Conservation (phyloP, 73 alveolate species). For the Stentor coeruleus region DNA sequence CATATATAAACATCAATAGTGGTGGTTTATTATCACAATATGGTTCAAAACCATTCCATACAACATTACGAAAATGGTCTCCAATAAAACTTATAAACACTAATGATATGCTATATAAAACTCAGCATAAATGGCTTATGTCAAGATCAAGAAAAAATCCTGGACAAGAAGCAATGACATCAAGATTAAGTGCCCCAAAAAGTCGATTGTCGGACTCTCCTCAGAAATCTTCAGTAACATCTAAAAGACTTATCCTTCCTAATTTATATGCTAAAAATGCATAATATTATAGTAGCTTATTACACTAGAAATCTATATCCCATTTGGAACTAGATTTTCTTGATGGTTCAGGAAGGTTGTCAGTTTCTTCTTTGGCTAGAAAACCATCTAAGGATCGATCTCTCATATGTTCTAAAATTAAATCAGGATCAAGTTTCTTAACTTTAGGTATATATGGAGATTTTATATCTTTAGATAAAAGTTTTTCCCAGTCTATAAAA, state of each 20-base stretch:
- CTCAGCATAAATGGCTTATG: neutral
- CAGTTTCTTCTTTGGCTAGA: neutral
- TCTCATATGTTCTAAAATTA: neutral
- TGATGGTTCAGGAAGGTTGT: neutral
- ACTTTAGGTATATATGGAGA: slow-evolving; percentile 17
- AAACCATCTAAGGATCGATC: neutral
- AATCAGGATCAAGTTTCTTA: neutral
- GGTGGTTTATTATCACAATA: neutral
- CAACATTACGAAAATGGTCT: neutral
- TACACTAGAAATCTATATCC: neutral
- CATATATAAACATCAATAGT: neutral
- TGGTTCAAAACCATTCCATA: neutral
- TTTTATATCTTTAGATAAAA: neutral
- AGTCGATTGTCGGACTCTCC: too few relatives aligned
- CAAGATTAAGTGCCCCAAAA: neutral
- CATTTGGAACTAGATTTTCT: neutral
- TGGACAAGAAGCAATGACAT: neutral
- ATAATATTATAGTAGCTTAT: too few relatives aligned
- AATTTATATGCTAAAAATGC: too few relatives aligned
- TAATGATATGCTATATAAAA: too few relatives aligned
- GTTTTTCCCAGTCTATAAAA: neutral
- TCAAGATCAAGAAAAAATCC: neutral
- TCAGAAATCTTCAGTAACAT: too few relatives aligned
- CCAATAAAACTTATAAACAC: neutral
- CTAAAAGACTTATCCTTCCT: too few relatives aligned